Base-by-base conservation (phyloP, 2,329 filamentous ascomycete species). In the Ophiostoma piceae region DNA sequence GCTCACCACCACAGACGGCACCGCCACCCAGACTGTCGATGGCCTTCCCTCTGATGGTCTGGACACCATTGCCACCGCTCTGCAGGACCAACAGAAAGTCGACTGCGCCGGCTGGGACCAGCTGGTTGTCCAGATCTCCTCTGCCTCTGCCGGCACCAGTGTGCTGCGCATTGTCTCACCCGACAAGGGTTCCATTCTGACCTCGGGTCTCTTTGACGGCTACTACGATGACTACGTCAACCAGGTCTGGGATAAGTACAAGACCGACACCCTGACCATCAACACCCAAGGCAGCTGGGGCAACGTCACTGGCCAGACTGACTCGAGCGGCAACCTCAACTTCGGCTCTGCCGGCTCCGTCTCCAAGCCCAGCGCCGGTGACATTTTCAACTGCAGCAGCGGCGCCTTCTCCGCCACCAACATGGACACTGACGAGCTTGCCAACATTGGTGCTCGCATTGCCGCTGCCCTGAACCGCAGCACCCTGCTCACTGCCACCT, bases 381-480 rank as follows among this genome's bases (percentile, higher is more conserved):
- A 86, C 74, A 82, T 86, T 69, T 86, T 85, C 74, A 80, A 79
- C 67, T 86, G 84, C 79, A 81, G 78, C 77, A 79, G 79, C n/a
- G 87, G 87, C 0, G 84, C 87, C 0, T 89, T 90, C 77, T 82
- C 79, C 1, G 77, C 74, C 57, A 80, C 79, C 67, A 74, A 79
- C 5, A 78, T 78, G 51, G 80, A 82, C 69, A 75, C 78, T 2
- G 80, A 79, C 67, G 79, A 82, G 75, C 82, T 84, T 76, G 84
- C 86, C 71, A 88, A 88, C 72, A 85, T 94, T 70, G 88, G 88
- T 9, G 90, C 92, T 0, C 84, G 92, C n/a, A 79, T 95, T 16
- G 85, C 89, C 0, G 91, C 92, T 0, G 90, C 89, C 0, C 86
- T 94, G 75, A 92, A 94, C 79, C 84, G 92, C 29, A 88, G 85